Conservation (phyloP, 192 early-diverging fungal genomes). For the Podila horticola region DNA sequence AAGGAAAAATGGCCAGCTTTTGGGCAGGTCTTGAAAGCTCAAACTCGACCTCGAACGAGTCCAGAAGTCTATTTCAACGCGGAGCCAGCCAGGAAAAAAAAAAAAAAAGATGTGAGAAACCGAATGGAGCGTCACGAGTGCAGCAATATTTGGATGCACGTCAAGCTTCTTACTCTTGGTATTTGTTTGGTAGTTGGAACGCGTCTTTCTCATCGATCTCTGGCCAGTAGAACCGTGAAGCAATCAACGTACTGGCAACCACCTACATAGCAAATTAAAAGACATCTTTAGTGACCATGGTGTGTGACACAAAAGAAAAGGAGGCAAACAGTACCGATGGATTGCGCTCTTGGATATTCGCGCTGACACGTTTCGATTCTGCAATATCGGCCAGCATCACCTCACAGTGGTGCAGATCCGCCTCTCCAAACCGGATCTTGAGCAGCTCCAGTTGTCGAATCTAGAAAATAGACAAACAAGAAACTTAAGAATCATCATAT, state of each 20-base stretch:
- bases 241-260: slow-evolving; percentile 53
- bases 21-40: slow-evolving; percentile 65
- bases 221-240: slow-evolving; percentile 78
- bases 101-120: neutral
- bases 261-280: slow-evolving; percentile 24
- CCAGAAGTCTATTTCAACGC: slow-evolving; percentile 27
- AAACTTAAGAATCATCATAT: neutral
- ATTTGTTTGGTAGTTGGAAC: slow-evolving; percentile 53
- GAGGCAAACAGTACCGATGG: slow-evolving; percentile 20
- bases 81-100: neutral
- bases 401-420: slow-evolving; percentile 71
- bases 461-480: slow-evolving; percentile 32
- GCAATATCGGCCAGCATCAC: slow-evolving; percentile 86
- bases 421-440: slow-evolving; percentile 76
- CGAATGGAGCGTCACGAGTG: neutral
- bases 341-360: slow-evolving; percentile 54
- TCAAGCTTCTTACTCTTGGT: slow-evolving; percentile 41
- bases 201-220: slow-evolving; percentile 43
- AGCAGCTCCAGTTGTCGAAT: slow-evolving; percentile 76
- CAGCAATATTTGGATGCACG: neutral
- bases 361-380: slow-evolving; percentile 74
- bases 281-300: neutral
- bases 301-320: neutral
- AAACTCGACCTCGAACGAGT: slow-evolving; percentile 58
- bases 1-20: slow-evolving; percentile 64